Evolutionary conservation across 2,329 filamentous ascomycete species (phyloP), one percentile per base, ranked within the genome.

Genomic region (Aspergillus transmontanensis): DNA sequence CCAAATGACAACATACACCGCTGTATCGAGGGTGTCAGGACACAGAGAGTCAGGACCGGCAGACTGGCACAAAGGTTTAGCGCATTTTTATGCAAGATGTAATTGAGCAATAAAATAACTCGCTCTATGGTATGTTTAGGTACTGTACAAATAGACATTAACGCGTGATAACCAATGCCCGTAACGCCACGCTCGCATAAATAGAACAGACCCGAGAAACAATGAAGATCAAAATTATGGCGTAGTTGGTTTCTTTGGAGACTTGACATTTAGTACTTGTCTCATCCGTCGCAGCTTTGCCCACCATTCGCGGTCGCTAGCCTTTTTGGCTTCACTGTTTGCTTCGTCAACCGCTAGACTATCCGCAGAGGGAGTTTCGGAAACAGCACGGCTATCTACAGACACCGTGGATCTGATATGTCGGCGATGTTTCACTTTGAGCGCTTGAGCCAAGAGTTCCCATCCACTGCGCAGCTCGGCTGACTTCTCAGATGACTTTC

Each of bases 301-400:
- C 89, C 89, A 92, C 66, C 90, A 83, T 76, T 90, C 88, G 75
- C 90, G 90, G 64, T 92, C 90, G 73, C 90, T 90, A 19, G 82
- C 83, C 48, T 85, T 86, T 45, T 79, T 81, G 4, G 78, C 78
- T 58, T 77, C 81, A 34, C 76, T 73, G 21, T 79, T 78, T 55
- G 72, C 77, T 57, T 77, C 76, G 30, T 80, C 78, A 19, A 74
- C 68, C 9, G 59, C 55, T 9, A 59, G 58, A 6, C 50, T 62
- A 28, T 75, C 71, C 11, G 67, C 53, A 0, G 65, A 66, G 3
- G 70, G 71, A 2, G 66, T 68, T 19, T 71, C 70, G 1, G 68
- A 62, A 4, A 76, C 72, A 39, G 74, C 72, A 36, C 74, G 72
- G n/a, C 70, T 72, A 36, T 69, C 72, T 23, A 67, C 62, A 23